Percentiles rank a stretch among this genome's conserved stretches.
These are phyloP conservation scores for Venturia nashicola DNA, from an alignment of 2,329 filamentous ascomycete species.

Conservation along the genomic window DNA sequence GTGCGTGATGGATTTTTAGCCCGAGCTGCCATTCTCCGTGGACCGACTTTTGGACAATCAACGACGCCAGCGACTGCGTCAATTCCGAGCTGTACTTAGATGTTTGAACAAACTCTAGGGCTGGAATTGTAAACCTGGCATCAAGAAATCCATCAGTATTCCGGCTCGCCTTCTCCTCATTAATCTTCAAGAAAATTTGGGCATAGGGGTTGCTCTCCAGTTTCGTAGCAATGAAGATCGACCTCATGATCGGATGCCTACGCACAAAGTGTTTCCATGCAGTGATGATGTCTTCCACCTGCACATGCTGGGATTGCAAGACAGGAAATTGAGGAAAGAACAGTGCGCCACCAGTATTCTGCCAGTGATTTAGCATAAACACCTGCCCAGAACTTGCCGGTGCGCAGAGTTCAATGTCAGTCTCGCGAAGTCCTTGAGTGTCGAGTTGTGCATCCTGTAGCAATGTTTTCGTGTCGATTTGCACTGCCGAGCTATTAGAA, in stretches of 20 bases:
- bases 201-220: conserved; percentile 40
- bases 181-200: conserved; percentile 46
- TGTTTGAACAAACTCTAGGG: not conserved
- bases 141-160: conserved; percentile 14
- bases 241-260: conserved; percentile 54
- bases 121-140: not conserved
- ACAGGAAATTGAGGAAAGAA: conserved; percentile 69
- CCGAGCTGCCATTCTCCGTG: conserved; percentile 23
- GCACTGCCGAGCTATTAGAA: conserved; percentile 17
- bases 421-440: conserved; percentile 28
- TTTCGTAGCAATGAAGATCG: conserved; percentile 45
- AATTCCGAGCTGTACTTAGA: not conserved
- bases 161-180: not conserved
- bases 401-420: conserved; percentile 44
- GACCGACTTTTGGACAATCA: conserved; percentile 22
- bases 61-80: conserved; percentile 21
- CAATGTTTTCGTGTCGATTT: not conserved
- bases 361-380: conserved; percentile 71
- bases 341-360: conserved; percentile 49
- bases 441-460: not conserved
- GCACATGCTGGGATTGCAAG: conserved; percentile 30
- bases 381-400: conserved; percentile 67
- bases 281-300: conserved; percentile 30
- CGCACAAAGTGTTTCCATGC: conserved; percentile 52
- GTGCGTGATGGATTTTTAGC: conserved; percentile 63